A percentile compares a stretch with the other conserved stretches of the same genome.
Conservation (phyloP, 208 protist species). For the Ichthyophonus hoferi region DNA sequence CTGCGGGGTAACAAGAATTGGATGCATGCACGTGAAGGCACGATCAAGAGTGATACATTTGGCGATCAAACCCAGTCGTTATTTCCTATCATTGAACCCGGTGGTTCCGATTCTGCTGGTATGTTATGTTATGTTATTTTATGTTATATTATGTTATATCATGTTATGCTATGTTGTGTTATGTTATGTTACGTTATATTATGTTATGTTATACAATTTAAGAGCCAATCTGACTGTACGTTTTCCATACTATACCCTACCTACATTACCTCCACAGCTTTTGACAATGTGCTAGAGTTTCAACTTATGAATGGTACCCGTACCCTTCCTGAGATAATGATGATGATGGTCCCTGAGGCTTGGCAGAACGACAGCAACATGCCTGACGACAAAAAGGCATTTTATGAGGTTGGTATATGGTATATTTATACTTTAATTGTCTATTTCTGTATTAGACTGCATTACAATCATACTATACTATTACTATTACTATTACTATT, state of each 20-base stretch:
- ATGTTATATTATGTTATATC: too few species aligned
- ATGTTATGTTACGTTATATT: too few species aligned
- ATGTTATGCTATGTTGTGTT: too few species aligned
- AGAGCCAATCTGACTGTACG: too few species aligned
- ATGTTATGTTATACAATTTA: too few species aligned
- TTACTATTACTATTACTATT: too few species aligned
- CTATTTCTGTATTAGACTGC: not conserved
- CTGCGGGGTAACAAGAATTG: slow-evolving; percentile 58
- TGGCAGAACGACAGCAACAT: slow-evolving; percentile 62
- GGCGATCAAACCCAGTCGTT: slow-evolving; percentile 45
- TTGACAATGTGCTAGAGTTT: slow-evolving; percentile 72
- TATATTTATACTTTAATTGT: not conserved
- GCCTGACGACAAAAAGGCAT: slow-evolving; percentile 32
- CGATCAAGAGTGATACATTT: slow-evolving; percentile 41
- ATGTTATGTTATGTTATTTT: too few species aligned
- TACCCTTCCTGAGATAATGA: slow-evolving; percentile 57
- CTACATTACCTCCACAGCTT: too few species aligned
- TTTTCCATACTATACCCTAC: too few species aligned
- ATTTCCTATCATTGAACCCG: slow-evolving; percentile 58
- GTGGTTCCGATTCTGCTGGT: slow-evolving; percentile 66
- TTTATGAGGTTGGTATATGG: slow-evolving; percentile 3
- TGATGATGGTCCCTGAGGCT: slow-evolving; percentile 73
- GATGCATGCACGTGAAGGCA: slow-evolving; percentile 68
- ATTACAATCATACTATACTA: too few species aligned
- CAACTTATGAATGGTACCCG: slow-evolving; percentile 30